Percentiles rank a stretch among this genome's conserved stretches.
These are phyloP conservation scores for Trichoderma lentiforme DNA, from an alignment of 2,329 filamentous ascomycete genomes.

Conservation along the genomic window DNA sequence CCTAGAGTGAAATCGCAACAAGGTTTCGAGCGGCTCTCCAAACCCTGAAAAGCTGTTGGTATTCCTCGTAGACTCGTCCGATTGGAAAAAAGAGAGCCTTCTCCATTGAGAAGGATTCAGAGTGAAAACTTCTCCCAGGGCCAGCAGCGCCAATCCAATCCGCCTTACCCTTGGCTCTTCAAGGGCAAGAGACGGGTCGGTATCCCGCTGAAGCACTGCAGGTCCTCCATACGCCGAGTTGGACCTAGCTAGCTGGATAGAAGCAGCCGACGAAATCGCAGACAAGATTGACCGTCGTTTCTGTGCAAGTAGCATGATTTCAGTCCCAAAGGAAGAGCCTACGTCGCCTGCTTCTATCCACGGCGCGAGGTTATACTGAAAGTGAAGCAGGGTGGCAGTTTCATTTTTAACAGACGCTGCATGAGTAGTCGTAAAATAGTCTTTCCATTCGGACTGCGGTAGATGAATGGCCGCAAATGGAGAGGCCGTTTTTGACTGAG, in stretches of 20 bases:
- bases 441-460: slow-evolving; percentile 21
- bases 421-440: slow-evolving; percentile 20
- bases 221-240: neutral
- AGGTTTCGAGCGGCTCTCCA: slow-evolving; percentile 20
- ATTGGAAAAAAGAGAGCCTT: neutral
- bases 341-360: slow-evolving; percentile 24
- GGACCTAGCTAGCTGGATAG: slow-evolving; percentile 4
- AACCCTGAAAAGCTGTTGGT: neutral
- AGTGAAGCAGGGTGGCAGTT: slow-evolving; percentile 21
- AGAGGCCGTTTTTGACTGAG: neutral
- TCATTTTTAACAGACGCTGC: slow-evolving; percentile 10
- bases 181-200: neutral
- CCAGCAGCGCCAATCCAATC: slow-evolving; percentile 14
- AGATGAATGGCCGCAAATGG: neutral
- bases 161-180: slow-evolving; percentile 4
- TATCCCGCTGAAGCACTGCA: neutral
- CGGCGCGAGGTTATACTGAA: slow-evolving; percentile 23
- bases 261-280: slow-evolving; percentile 17
- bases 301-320: slow-evolving; percentile 22
- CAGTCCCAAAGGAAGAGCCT: slow-evolving; percentile 18
- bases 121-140: slow-evolving; percentile 7
- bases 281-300: slow-evolving; percentile 1
- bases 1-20: slow-evolving; percentile 19
- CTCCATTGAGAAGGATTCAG: slow-evolving; percentile 18
- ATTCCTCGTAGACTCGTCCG: neutral